Percentiles rank a stretch among this genome's conserved stretches.
These are phyloP conservation scores for Amylocarpus encephaloides DNA, from an alignment of 2,329 filamentous ascomycete species.

Conservation along the genomic window DNA sequence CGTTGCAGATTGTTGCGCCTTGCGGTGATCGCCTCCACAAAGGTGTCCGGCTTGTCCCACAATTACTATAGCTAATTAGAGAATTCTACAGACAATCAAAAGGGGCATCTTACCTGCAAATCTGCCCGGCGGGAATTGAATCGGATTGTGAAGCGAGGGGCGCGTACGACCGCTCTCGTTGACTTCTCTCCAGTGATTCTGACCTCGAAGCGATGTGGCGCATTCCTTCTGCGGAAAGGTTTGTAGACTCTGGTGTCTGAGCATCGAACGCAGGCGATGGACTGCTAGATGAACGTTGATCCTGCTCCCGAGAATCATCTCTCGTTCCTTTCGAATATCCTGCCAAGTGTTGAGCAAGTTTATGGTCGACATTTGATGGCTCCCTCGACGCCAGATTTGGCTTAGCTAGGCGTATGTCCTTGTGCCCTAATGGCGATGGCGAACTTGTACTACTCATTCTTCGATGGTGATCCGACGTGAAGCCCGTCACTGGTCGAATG, in stretches of 20 bases:
- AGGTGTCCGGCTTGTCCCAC: slow-evolving; percentile 86
- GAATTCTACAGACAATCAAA: not conserved
- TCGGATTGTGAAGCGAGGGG: slow-evolving; percentile 12
- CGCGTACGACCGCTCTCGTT: slow-evolving; percentile 18
- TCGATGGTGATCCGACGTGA: slow-evolving; percentile 25
- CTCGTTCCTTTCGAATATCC: slow-evolving; percentile 18
- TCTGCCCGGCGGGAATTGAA: slow-evolving; percentile 48
- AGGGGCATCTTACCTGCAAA: slow-evolving; percentile 58
- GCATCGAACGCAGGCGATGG: slow-evolving; percentile 16
- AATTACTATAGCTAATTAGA: slow-evolving; percentile 62
- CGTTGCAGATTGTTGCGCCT: slow-evolving; percentile 94
- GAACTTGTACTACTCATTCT: slow-evolving; percentile 21
- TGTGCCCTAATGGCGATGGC: slow-evolving; percentile 15
- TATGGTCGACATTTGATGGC: slow-evolving; percentile 23
- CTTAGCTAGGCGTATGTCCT: slow-evolving; percentile 21
- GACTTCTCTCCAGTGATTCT: slow-evolving; percentile 16
- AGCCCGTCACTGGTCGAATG: slow-evolving; percentile 22
- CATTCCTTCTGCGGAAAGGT: slow-evolving; percentile 11
- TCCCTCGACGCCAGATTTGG: slow-evolving; percentile 18
- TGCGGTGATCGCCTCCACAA: slow-evolving; percentile 90
- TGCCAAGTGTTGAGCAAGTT: slow-evolving; percentile 22
- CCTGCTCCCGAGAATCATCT: slow-evolving; percentile 5
- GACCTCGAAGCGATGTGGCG: slow-evolving; percentile 17
- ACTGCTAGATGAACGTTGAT: slow-evolving; percentile 8
- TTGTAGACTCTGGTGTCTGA: slow-evolving; percentile 14